A percentile compares a stretch with the other conserved stretches of the same genome.
Conservation (phyloP, 1,284 basidiomycete species). For the Ceratobasidium sp. region DNA sequence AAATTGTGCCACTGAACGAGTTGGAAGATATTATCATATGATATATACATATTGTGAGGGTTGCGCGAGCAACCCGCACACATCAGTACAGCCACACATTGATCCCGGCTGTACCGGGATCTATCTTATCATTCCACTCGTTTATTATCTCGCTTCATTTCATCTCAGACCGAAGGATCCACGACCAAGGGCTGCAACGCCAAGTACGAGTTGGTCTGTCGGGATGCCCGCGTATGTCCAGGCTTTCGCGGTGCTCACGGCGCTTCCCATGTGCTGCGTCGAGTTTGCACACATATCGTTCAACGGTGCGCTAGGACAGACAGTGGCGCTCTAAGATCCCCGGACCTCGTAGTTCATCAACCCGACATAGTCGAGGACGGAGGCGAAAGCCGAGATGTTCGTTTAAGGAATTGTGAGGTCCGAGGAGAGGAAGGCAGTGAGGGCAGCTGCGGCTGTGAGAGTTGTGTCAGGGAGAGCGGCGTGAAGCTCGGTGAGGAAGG, state of each 20-base stretch:
- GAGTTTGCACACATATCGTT: conserved; percentile 60
- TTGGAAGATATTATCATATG: too few relatives aligned
- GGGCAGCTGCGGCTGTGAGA: conserved; percentile 63
- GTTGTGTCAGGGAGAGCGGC: conserved; percentile 58
- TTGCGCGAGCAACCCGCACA: too few relatives aligned
- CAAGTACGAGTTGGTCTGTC: conserved; percentile 64
- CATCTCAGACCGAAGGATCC: background rate
- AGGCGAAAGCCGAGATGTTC: conserved; percentile 62
- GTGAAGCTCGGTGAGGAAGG: conserved; percentile 61
- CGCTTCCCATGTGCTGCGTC: conserved; percentile 46
- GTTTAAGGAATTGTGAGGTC: conserved; percentile 57
- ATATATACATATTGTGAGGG: too few relatives aligned
- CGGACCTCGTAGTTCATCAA: conserved; percentile 69
- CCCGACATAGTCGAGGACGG: conserved; percentile 64
- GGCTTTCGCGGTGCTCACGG: conserved; percentile 57
- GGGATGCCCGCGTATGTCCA: conserved; percentile 66
- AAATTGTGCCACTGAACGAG: too few relatives aligned
- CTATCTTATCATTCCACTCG: too few relatives aligned
- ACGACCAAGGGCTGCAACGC: conserved; percentile 57
- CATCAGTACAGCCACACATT: too few relatives aligned
- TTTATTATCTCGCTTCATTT: too few relatives aligned
- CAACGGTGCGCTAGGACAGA: conserved; percentile 66
- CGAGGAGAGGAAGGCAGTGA: conserved; percentile 60
- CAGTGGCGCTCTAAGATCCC: conserved; percentile 58
- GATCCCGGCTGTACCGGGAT: too few relatives aligned